These are phyloP conservation scores for maize (Zea mays) DNA, from an alignment of 176 grass and related monocot genomes.

Conservation along the genomic window Zm-B73-REFERENCE-NAM-5.0 NC_050102.1:120767501-120768000, in stretches of 20 bases:
- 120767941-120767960: slow-evolving; percentile 33
- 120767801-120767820: slow-evolving; percentile 64
- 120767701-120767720: slow-evolving; percentile 38
- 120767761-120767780: slow-evolving; percentile 41
- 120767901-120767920: slow-evolving; percentile 41
- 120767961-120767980: slow-evolving; percentile 55
- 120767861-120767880: slow-evolving; percentile 45
- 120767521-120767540: slow-evolving; percentile 16
- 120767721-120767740: not conserved
- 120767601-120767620: not conserved
- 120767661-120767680: slow-evolving; percentile 17
- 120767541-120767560: slow-evolving; percentile 22
- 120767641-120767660: not conserved
- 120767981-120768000: slow-evolving; percentile 41
- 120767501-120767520: slow-evolving; percentile 51
- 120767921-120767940: slow-evolving; percentile 51
- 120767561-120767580: slow-evolving; percentile 24
- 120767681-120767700: not conserved
- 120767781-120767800: slow-evolving; percentile 39
- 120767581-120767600: not conserved
- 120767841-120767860: slow-evolving; percentile 53
- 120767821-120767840: slow-evolving; percentile 53
- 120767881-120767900: slow-evolving; percentile 52
- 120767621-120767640: not conserved
- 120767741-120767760: slow-evolving; percentile 59